A percentile compares a stretch with the other conserved stretches of the same genome.
phyloP scores from a whole-genome alignment of 345 rosid species.

The Arabis alpina region DNA sequence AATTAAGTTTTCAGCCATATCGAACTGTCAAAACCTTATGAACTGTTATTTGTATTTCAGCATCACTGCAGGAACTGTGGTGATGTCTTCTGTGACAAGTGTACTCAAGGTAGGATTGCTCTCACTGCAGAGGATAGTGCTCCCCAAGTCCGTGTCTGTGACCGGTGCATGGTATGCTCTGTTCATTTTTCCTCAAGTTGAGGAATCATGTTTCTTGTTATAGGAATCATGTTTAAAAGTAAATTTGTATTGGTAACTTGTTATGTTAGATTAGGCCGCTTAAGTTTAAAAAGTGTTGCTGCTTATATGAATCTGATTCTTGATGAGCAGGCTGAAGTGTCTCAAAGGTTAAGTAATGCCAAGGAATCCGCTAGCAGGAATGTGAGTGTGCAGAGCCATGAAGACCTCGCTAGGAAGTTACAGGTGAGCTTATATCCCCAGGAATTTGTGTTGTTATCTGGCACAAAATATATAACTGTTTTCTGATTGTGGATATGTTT shows the following conservation, averaged over 20 bases:
- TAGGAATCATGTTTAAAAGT: constrained; percentile 10
- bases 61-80: constrained; percentile 99
- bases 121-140: constrained; percentile 96
- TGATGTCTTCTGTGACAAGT: constrained; percentile 98
- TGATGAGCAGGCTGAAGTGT: constrained; percentile 79
- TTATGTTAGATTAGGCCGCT: neutral
- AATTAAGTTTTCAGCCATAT: constrained; percentile 10
- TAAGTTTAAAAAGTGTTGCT: neutral
- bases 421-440: constrained; percentile 53
- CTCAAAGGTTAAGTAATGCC: constrained; percentile 86
- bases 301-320: constrained; percentile 20
- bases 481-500: constrained; percentile 35
- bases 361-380: constrained; percentile 83
- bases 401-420: constrained; percentile 96
- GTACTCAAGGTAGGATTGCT: constrained; percentile 91
- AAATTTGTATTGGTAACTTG: neutral
- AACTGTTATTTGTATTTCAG: constrained; percentile 49
- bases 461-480: neutral
- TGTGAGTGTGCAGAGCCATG: constrained; percentile 74
- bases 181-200: neutral
- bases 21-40: constrained; percentile 5
- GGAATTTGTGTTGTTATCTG: neutral
- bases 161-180: constrained; percentile 79
- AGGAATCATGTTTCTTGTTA: neutral
- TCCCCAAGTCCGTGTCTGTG: constrained; percentile 94